Base-by-base conservation (phyloP, 2,329 filamentous ascomycete genomes). In the Cordyceps tenuipes region DNA sequence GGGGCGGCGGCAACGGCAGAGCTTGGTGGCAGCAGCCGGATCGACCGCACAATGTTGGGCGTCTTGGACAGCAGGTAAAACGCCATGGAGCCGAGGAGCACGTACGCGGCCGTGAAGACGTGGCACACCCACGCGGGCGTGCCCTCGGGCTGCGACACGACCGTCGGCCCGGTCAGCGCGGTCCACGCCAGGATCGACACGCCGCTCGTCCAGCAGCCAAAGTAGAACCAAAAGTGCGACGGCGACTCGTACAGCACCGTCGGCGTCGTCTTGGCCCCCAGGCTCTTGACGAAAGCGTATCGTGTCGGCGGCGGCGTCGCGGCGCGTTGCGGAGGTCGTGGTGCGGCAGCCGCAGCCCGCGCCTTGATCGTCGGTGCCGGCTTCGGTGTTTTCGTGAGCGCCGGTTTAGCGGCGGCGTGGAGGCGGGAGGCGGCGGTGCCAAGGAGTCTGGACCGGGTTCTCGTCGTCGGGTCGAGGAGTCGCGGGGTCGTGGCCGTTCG, bases 201-300 rank as follows among this genome's bases (percentile, higher is more conserved):
- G 2, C 81, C 81, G 29, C 82, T 79, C 15, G 74, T 70, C 71
- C 86, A 85, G 68, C 82, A 83, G 50, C 82, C 81, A 64, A 82
- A 68, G 63, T 87, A 79, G 70, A 85, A 87, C 72, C 79, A 78
- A 60, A 81, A 80, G 66, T 89, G 85, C 1, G 84, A 84, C 15
- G 84, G 83, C 1, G 82, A 80, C 66, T 86, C 77, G 75, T 88
- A 90, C 48, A 90, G 76, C 3, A 82, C 71, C 8, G 86, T 84
- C 5, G 81, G 77, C 1, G 77, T 73, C n/a, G 77, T 68, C 63
- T 82, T 81, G 61, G 76, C 74, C 15, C 82, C 80, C 43, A 90
- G 77, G 62, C 77, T 79, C 62, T 79, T 79, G 66, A 79, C 77
- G 72, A 80, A 84, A 58, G 73, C 76, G 66, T 74, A 77, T 68